Percentiles rank a stretch among this genome's conserved stretches.
Conservation (phyloP, 2,329 filamentous ascomycete species). For the Cryphonectria nitschkei region DNA sequence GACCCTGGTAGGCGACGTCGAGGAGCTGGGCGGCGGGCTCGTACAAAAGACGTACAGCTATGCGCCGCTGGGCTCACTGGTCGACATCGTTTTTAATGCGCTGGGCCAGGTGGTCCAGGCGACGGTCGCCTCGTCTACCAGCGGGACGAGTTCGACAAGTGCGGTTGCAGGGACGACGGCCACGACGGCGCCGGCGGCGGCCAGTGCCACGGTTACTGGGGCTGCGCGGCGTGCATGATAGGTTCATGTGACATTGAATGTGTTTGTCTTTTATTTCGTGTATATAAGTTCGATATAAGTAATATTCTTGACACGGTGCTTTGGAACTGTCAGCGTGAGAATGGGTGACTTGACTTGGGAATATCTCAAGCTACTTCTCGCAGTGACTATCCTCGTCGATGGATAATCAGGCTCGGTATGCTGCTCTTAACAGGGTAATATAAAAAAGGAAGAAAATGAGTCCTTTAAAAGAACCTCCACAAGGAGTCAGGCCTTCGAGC, state of each 20-base stretch:
- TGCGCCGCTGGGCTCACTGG: constrained; percentile 51
- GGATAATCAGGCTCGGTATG: background rate
- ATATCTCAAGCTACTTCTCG: no score
- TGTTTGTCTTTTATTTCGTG: background rate
- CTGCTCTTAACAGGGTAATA: background rate
- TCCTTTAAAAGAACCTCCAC: constrained; percentile 49
- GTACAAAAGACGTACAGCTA: constrained; percentile 59
- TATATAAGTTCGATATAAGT: background rate
- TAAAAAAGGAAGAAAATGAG: background rate
- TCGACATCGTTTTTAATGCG: constrained; percentile 59
- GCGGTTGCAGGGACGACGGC: constrained; percentile 8
- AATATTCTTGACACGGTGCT: background rate
- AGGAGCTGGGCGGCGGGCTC: constrained; percentile 40
- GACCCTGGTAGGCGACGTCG: constrained; percentile 50
- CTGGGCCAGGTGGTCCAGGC: constrained; percentile 60
- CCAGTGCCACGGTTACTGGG: constrained; percentile 14
- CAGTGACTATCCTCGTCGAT: background rate
- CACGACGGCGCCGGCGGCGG: constrained; percentile 17
- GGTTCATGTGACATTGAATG: background rate
- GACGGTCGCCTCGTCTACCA: constrained; percentile 37
- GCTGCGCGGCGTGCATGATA: constrained; percentile 11
- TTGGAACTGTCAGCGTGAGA: background rate
- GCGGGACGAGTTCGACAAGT: constrained; percentile 19
- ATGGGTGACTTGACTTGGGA: no score
- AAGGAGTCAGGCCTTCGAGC: constrained; percentile 46